Conservation (phyloP, 495 filamentous ascomycete genomes). For the Entonaema liquescens region DNA sequence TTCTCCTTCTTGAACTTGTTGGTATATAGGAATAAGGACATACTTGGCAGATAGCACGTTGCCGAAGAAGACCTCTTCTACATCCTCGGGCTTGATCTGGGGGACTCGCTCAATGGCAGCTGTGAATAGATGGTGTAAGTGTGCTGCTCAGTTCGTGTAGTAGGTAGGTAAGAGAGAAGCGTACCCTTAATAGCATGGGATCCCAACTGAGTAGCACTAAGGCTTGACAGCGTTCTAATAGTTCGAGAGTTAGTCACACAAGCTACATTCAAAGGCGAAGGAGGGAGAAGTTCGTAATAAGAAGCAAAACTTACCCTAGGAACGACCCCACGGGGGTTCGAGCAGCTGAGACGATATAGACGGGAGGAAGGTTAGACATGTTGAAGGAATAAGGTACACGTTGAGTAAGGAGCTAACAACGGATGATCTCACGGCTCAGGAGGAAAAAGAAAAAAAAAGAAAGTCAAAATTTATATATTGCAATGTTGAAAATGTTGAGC, state of each 20-base stretch:
- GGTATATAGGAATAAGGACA: constrained; percentile 54
- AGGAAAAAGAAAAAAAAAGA: constrained; percentile 16
- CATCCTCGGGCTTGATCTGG: constrained; percentile 81
- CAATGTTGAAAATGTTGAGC: constrained; percentile 19
- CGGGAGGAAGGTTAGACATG: constrained; percentile 75
- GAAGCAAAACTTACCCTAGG: constrained; percentile 71
- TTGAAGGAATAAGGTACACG: constrained; percentile 28
- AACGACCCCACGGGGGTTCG: constrained; percentile 94
- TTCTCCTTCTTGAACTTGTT: constrained; percentile 2
- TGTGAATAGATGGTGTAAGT: constrained; percentile 48
- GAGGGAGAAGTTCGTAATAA: constrained; percentile 8
- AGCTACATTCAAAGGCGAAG: not conserved
- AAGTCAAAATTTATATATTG: constrained; percentile 8
- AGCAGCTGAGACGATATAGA: constrained; percentile 93
- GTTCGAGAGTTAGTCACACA: constrained; percentile 33
- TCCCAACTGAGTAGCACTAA: constrained; percentile 86
- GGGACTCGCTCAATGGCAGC: constrained; percentile 87
- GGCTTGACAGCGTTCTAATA: constrained; percentile 77
- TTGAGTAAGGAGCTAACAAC: constrained; percentile 4
- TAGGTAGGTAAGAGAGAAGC: constrained; percentile 23
- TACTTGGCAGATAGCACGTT: constrained; percentile 98
- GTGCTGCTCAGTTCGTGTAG: not conserved
- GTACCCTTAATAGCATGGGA: constrained; percentile 90
- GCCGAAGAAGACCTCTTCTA: constrained; percentile 96
- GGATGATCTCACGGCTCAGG: not conserved